Percentiles rank a stretch among this genome's conserved stretches.
Conservation (phyloP, 2,329 filamentous ascomycete species). For the Sarocladium brachiariae region DNA sequence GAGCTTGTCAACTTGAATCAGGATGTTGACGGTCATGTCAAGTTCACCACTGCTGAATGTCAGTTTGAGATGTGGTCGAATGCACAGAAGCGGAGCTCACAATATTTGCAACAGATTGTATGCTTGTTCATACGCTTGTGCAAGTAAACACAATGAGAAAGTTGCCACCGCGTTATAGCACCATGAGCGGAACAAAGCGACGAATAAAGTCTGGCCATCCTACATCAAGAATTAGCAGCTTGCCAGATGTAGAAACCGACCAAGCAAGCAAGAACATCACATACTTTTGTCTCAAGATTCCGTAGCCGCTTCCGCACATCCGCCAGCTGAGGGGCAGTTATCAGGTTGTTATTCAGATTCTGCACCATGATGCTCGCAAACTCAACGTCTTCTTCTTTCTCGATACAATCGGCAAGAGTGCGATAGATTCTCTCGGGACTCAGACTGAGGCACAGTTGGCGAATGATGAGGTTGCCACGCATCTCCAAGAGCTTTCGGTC, state of each 20-base stretch:
- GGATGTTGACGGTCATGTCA: conserved; percentile 97
- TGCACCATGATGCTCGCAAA: conserved; percentile 99
- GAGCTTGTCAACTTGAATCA: conserved; percentile 98
- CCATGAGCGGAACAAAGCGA: conserved; percentile 91
- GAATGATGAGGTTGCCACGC: conserved; percentile 90
- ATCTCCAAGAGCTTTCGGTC: conserved; percentile 87
- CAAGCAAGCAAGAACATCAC: too few relatives aligned
- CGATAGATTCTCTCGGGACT: conserved; percentile 94
- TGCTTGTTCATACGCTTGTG: conserved; percentile 95
- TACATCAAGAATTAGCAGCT: conserved; percentile 25
- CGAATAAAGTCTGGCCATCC: conserved; percentile 95
- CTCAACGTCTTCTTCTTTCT: conserved; percentile 96
- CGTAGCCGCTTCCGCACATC: conserved; percentile 85
- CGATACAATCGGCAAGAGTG: conserved; percentile 90
- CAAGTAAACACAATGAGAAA: conserved; percentile 89
- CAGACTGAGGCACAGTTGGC: conserved; percentile 86
- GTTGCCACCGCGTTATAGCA: conserved; percentile 98
- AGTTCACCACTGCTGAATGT: conserved; percentile 65
- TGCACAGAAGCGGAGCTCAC: conserved; percentile 39
- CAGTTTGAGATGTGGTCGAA: not conserved
- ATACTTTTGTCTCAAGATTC: conserved; percentile 79
- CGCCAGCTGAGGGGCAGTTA: conserved; percentile 88
- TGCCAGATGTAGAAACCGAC: too few relatives aligned
- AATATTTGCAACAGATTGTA: conserved; percentile 96
- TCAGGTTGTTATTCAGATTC: conserved; percentile 97